Conservation (phyloP, 2,329 filamentous ascomycete species). For the Xylariaceae sp. region DNA sequence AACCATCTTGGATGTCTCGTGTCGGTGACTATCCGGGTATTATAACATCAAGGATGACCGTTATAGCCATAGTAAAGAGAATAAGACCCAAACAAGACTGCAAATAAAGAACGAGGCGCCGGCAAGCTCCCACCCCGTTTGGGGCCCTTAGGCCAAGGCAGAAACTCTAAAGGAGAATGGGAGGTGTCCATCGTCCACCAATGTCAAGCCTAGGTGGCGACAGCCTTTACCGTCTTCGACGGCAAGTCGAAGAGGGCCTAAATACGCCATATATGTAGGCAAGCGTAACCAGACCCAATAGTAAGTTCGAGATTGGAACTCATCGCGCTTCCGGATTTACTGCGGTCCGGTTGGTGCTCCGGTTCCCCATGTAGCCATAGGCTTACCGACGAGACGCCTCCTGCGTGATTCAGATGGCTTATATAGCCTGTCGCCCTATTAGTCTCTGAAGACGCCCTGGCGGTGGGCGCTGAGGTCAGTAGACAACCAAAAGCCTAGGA, state of each 20-base stretch:
- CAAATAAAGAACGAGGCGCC: too few relatives aligned
- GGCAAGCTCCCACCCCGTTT: too few relatives aligned
- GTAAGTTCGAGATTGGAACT: conserved; percentile 6
- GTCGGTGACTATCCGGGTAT: neutral
- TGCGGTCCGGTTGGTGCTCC: conserved; percentile 6
- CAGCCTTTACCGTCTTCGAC: too few relatives aligned
- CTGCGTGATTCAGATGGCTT: neutral
- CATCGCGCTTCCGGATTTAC: conserved; percentile 5
- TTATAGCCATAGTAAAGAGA: too few relatives aligned
- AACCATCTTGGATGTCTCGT: neutral
- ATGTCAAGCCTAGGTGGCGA: too few relatives aligned
- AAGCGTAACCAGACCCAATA: conserved; percentile 17
- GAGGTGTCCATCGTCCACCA: too few relatives aligned
- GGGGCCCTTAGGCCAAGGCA: too few relatives aligned
- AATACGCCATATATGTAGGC: conserved; percentile 17
- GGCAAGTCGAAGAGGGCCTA: conserved; percentile 3
- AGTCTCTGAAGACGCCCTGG: too few relatives aligned
- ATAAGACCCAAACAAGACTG: too few relatives aligned
- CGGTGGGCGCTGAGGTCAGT: too few relatives aligned
- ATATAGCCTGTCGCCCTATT: conserved; percentile 10
- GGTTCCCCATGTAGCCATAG: conserved; percentile 9
- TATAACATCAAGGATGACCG: too few relatives aligned
- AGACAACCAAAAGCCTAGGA: neutral
- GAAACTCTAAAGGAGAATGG: too few relatives aligned
- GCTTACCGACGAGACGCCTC: neutral